Evolutionary conservation across 2,329 filamentous ascomycete genomes (phyloP).

Genomic region (Trichophyton simii): DNA sequence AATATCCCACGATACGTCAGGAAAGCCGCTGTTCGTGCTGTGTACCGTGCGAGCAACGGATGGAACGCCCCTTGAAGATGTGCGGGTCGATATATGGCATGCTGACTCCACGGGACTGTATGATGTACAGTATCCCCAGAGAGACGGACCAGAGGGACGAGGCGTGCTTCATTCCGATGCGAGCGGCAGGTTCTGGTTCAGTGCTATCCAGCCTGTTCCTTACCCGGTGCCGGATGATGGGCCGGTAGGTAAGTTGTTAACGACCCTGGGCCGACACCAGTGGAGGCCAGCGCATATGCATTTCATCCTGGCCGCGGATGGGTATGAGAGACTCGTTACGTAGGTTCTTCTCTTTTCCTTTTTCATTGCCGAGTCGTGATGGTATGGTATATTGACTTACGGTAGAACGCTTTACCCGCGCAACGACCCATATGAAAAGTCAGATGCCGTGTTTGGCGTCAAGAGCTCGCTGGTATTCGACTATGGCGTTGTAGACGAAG

Average conservation of each 20-base stretch:
- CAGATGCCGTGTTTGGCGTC: conserved; percentile 76
- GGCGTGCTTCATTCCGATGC: conserved; percentile 58
- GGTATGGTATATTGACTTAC: background rate
- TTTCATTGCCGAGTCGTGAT: no score
- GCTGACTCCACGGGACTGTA: conserved; percentile 70
- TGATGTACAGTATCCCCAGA: conserved; percentile 62
- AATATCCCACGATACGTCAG: conserved; percentile 55
- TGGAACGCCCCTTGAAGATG: conserved; percentile 50
- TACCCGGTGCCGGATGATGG: conserved; percentile 80
- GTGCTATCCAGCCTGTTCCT: conserved; percentile 68
- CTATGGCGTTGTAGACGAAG: conserved; percentile 40
- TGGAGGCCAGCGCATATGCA: conserved; percentile 71
- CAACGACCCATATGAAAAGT: conserved; percentile 68
- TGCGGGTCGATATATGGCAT: conserved; percentile 74
- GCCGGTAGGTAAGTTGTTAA: conserved; percentile 62
- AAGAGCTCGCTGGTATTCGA: conserved; percentile 69
- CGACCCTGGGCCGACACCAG: conserved; percentile 56
- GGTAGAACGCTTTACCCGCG: conserved; percentile 58
- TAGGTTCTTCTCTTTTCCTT: conserved; percentile 25
- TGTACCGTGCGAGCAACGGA: conserved; percentile 56
- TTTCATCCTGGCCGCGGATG: conserved; percentile 75
- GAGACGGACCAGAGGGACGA: conserved; percentile 55
- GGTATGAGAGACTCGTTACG: conserved; percentile 73
- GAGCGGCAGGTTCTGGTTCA: conserved; percentile 71
- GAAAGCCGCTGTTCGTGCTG: conserved; percentile 58